Percentiles rank a stretch among this genome's conserved stretches.
phyloP scores from a whole-genome alignment of 768 basidiomycete genomes.

The Sporobolomyces roseus region DNA sequence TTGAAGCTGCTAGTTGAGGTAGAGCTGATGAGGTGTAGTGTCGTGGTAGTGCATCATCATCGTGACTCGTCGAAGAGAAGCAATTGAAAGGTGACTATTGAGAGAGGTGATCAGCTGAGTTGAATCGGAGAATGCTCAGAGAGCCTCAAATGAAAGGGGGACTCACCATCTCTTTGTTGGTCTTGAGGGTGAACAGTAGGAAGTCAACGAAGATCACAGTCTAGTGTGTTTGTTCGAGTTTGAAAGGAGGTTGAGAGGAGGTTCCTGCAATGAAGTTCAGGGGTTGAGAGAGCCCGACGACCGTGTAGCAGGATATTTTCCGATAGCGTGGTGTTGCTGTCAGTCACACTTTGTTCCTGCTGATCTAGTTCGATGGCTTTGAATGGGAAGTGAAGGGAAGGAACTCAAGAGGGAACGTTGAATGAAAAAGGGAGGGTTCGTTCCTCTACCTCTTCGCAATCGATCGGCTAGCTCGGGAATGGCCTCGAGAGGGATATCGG shows the following conservation, averaged over 20 bases:
- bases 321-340: no score
- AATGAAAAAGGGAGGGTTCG: no score
- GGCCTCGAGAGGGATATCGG: no score
- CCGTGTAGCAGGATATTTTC: no score
- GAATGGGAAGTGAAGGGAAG: no score
- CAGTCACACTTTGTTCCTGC: no score
- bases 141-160: background rate
- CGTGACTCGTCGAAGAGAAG: background rate
- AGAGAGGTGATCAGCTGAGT: background rate
- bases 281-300: no score
- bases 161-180: background rate
- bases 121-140: background rate
- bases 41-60: background rate
- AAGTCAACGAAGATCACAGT: background rate
- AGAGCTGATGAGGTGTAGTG: background rate
- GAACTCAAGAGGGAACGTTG: no score
- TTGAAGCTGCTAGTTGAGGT: background rate
- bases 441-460: no score
- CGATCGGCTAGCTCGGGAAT: no score
- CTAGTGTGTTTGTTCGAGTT: background rate
- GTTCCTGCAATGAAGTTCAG: no score
- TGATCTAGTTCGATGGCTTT: no score
- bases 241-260: background rate
- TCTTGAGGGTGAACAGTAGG: background rate
- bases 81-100: background rate